Evolutionary conservation across 106 monocot species (phyloP), one percentile per base, ranked within the genome.

Genomic region (Hemerocallis citrina): DNA sequence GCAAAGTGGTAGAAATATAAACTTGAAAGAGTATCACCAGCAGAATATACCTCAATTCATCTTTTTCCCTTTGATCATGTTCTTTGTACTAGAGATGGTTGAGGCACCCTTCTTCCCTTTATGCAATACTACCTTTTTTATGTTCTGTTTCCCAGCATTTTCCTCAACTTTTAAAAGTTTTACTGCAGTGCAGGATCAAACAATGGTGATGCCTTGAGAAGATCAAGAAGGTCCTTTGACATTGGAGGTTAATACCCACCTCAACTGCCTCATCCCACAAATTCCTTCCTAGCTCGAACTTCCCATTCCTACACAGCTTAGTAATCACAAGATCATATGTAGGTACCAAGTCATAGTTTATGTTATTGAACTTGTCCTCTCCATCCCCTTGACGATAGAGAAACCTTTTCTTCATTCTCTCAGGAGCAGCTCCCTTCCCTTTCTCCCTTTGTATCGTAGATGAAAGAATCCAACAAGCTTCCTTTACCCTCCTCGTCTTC

Each of bases 221-320:
- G 51, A 79, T 76, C 70, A 88, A 70, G 21, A 88, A 47, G 49
- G 82, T 70, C 0, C 52, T 55, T 5, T 79, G 76, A 61, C 76
- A 76, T 25, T 44, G 27, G 32, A 88, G 76, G 13, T 33, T 16
- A 17, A 82, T 44, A 16, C 70, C n/a, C n/a, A n/a, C 68, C 37
- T 69, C 69, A 1, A 50, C 49, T 11, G n/a, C n/a, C n/a, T n/a
- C n/a, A n/a, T 83, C 73, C 72, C 80, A 86, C 5, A 92, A 58
- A 47, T 28, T 29, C 24, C 41, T 79, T 12, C 79, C 91, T 28
- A 22, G 22, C 4, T 91, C 76, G 50, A 85, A 91, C 29, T 71
- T 55, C 8, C 91, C 91, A 57, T 55, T 82, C 62, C 77, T 82
- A 38, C 85, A 91, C 3, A 85, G 72, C 61, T 91, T 85, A 24